Evolutionary conservation across 2,329 filamentous ascomycete genomes (phyloP), one percentile per base, ranked within the genome.

Genomic region (Diaporthe helianthi): DNA sequence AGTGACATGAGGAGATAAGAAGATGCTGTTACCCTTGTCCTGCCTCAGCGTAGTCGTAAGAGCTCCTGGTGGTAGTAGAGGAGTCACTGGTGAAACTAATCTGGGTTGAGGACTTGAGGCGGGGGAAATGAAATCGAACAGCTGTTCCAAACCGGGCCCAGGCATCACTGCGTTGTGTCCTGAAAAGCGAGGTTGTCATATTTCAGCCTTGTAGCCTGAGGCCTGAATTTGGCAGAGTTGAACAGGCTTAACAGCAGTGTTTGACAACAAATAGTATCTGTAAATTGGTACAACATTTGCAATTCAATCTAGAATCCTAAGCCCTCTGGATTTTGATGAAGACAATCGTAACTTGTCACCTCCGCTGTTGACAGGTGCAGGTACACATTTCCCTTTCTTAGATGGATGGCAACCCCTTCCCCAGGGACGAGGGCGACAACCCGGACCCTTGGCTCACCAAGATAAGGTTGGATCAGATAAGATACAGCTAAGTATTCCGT

Each of bases 161-260:
- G 71, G 61, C 71, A 71, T 61, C 60, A 65, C 41, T 70, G 64
- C 71, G 63, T 72, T 72, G 71, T 63, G 66, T 69, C 71, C 71
- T 44, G 66, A 72, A 61, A 67, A 67, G 68, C 65, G 69, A 72
- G 71, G 71, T 71, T 71, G 69, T 41, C 33, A 36, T 17, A 29
- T 44, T 68, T 47, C 66, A 68, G 65, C 69, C 71, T 72, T 69
- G 22, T 12, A 66, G 71, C 71, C 71, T 72, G 31, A 72, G 65
- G 69, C 65, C 47, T 29, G 61, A 26, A 53, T 15, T 12, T 12
- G 17, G 17, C n/a, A 7, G 9, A 6, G 60, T 22, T 31, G 13
- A 9, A 41, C 15, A 15, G 13, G 46, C 29, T 15, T n/a, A 36
- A 10, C 26, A 33, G 7, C 10, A 33, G 15, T 4, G 13, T 22